These are phyloP conservation scores for Fomitiporia mediterranea DNA, from an alignment of 1,284 basidiomycete species.

Conservation along the genomic window DNA sequence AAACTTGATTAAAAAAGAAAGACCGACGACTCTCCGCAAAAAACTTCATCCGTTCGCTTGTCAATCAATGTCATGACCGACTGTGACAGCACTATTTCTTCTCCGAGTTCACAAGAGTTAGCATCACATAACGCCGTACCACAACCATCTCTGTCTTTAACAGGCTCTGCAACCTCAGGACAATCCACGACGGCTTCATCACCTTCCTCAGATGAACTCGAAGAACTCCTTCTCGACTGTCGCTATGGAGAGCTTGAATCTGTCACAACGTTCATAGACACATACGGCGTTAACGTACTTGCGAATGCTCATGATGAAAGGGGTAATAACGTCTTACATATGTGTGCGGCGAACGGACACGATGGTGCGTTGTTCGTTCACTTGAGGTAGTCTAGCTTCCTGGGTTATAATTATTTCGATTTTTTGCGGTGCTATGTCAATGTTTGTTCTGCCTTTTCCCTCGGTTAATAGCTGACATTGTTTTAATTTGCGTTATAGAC, in stretches of 20 bases:
- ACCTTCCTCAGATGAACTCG: slow-evolving; percentile 48
- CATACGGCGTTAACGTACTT: slow-evolving; percentile 55
- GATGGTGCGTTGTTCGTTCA: slow-evolving; percentile 47
- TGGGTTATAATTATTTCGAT: slow-evolving; percentile 8
- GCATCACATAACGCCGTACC: background rate
- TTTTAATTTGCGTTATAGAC: slow-evolving; percentile 42
- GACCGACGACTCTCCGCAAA: background rate
- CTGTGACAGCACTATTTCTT: background rate
- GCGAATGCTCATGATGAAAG: slow-evolving; percentile 61
- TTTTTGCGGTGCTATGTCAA: slow-evolving; percentile 13
- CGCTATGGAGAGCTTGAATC: slow-evolving; percentile 85
- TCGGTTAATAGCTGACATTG: slow-evolving; percentile 24
- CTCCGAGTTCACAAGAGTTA: too few species aligned
- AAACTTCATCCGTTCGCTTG: background rate
- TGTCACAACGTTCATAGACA: slow-evolving; percentile 57
- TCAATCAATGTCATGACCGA: too few species aligned
- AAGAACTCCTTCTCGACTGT: slow-evolving; percentile 77
- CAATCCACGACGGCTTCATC: background rate
- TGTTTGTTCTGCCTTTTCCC: slow-evolving; percentile 27
- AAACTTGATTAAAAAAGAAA: background rate
- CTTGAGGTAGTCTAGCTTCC: background rate
- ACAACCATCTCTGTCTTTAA: background rate
- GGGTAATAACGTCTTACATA: slow-evolving; percentile 77
- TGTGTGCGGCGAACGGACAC: slow-evolving; percentile 85
- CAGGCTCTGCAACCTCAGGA: background rate